These are phyloP conservation scores for Nelumbo lutea DNA, from an alignment of 164 flowering plant species.

Conservation along the genomic window DNA sequence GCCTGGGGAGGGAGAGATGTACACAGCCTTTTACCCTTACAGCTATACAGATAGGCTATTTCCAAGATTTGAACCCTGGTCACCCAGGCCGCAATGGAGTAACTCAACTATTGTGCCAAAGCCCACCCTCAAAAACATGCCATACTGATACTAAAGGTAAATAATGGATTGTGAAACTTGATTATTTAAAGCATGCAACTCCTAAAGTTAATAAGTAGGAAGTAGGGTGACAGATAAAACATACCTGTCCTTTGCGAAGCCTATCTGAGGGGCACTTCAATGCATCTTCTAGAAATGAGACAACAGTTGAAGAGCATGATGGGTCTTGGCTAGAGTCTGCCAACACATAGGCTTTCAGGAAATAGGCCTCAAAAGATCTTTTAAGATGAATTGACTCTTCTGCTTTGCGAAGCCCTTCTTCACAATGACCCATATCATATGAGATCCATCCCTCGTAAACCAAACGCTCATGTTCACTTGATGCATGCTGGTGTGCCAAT, in stretches of 20 bases:
- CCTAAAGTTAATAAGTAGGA: not conserved
- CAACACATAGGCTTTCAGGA: constrained; percentile 95
- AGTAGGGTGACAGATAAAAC: constrained; percentile 8
- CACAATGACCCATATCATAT: constrained; percentile 92
- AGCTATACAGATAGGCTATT: no score
- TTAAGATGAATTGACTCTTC: constrained; percentile 77
- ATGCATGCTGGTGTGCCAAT: constrained; percentile 88
- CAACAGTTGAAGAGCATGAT: constrained; percentile 71
- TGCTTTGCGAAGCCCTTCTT: constrained; percentile 88
- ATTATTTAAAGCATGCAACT: not conserved
- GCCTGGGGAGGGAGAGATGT: no score
- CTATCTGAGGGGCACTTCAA: constrained; percentile 94
- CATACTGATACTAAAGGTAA: not conserved
- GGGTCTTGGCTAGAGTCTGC: constrained; percentile 93
- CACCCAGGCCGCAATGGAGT: no score
- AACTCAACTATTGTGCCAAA: no score
- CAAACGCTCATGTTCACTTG: constrained; percentile 77
- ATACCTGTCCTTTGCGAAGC: constrained; percentile 98
- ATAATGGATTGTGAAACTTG: not conserved
- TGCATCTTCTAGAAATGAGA: constrained; percentile 92
- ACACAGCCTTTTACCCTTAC: no score
- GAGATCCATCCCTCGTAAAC: constrained; percentile 99
- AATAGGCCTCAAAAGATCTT: constrained; percentile 94
- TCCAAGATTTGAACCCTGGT: no score
- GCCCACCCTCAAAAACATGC: no score